Percentiles rank a stretch among this genome's conserved stretches.
These are phyloP conservation scores for Grigorovia yakushimaensis DNA, from an alignment of 805 yeast genomes.

Conservation along the genomic window DNA sequence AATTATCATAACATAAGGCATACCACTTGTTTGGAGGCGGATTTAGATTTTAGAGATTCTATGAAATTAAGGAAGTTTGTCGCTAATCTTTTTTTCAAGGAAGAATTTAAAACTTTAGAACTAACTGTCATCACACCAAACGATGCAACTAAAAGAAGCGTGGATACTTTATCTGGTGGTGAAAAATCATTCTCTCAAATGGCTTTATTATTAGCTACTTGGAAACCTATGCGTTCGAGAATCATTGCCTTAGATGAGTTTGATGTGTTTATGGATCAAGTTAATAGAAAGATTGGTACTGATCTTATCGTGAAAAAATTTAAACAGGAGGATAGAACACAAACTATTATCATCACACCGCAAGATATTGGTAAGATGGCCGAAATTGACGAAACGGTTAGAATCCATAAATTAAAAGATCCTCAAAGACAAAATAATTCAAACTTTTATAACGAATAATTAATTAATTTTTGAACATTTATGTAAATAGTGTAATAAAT, in stretches of 20 bases:
- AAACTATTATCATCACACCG: conserved; percentile 89
- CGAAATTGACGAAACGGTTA: conserved; percentile 53
- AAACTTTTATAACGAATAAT: conserved; percentile 5
- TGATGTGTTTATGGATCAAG: conserved; percentile 96
- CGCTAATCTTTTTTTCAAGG: conserved; percentile 63
- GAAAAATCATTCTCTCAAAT: conserved; percentile 92
- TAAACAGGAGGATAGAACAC: conserved; percentile 51
- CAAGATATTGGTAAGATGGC: conserved; percentile 66
- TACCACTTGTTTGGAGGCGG: conserved; percentile 39
- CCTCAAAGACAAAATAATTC: conserved; percentile 29
- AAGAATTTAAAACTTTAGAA: conserved; percentile 38
- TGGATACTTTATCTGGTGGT: conserved; percentile 88
- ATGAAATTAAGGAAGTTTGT: conserved; percentile 58
- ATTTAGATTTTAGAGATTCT: conserved; percentile 48
- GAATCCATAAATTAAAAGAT: conserved; percentile 51
- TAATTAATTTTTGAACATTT: not conserved
- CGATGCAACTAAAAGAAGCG: conserved; percentile 51
- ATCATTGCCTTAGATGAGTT: conserved; percentile 90
- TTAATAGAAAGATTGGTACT: conserved; percentile 74
- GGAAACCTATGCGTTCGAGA: conserved; percentile 86
- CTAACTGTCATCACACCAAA: conserved; percentile 54
- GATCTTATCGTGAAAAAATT: conserved; percentile 62
- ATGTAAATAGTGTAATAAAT: not conserved
- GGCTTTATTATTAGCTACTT: conserved; percentile 75
- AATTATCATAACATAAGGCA: conserved; percentile 34